Base-by-base conservation (phyloP, 2,329 filamentous ascomycete species). In the Epichloe bromicola region DNA sequence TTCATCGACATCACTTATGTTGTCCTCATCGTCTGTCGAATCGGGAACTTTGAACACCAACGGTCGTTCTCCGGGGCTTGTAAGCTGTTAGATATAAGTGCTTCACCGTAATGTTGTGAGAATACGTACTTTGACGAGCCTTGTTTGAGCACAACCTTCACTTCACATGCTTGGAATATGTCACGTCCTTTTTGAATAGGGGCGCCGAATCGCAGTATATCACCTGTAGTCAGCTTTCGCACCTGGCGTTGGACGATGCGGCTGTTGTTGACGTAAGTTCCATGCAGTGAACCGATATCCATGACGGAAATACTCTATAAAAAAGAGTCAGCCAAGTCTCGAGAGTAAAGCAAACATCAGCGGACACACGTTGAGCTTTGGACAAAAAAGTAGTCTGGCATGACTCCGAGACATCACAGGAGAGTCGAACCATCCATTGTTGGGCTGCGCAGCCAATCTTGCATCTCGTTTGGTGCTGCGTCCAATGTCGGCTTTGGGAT, bases 331-430 rank as follows among this genome's bases (percentile, higher is more conserved):
- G 56, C 36, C 12, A 5, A 10, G 17, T 26, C 23, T n/a, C 10
- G 5, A 19, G 26, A n/a, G n/a, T 20, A 44, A 20, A 23, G 30
- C 26, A 39, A n/a, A 11, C 33, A 36, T 37, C 15, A 17, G 8
- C n/a, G 33, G 4, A 20, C 36, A 11, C 65, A 78, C 78, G 63
- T 73, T 69, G 6, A 63, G 58, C 2, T 70, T 62, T 10, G 70
- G 58, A 46, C 75, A 66, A 4, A 74, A 74, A 15, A 60, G 56
- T 4, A 83, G 60, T 42, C 75, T 65, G 15, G 84, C 85, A 65
- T 88, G 85, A 11, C 78, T 63, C 43, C 85, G 74, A 23, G 83
- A 87, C 72, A 88, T 83, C 37, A 88, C 83, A 0, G 83, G 79
- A 51, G 79, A 84, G 56, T 86, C 78, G 53, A 87, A 84, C 73